These are phyloP conservation scores for Boletellus ananas DNA, from an alignment of 768 basidiomycete genomes.

Conservation along the genomic window DNA sequence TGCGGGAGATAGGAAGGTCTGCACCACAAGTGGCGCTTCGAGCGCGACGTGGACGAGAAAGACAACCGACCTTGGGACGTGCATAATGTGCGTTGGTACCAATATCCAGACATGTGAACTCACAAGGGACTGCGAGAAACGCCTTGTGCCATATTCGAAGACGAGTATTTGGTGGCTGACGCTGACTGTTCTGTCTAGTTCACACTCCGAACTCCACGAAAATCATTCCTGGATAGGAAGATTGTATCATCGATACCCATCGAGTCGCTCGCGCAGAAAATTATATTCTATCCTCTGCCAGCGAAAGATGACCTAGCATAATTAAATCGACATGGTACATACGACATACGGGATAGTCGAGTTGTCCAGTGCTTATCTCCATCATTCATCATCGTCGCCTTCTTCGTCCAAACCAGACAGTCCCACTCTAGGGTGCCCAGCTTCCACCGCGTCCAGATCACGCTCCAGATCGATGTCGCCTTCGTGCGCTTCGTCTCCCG, in stretches of 20 bases:
- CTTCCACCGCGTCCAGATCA: slow-evolving; percentile 31
- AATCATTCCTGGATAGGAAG: slow-evolving; percentile 22
- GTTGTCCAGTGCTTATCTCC: background rate
- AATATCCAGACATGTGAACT: slow-evolving; percentile 11
- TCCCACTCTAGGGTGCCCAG: slow-evolving; percentile 17
- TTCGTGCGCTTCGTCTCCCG: slow-evolving; percentile 19
- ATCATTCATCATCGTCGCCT: slow-evolving; percentile 29
- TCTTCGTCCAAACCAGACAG: slow-evolving; percentile 29
- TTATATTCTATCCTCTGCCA: background rate
- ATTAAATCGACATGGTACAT: slow-evolving; percentile 11
- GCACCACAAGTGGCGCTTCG: slow-evolving; percentile 73
- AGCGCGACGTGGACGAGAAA: slow-evolving; percentile 80
- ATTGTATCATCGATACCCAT: background rate
- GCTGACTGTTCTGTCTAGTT: background rate
- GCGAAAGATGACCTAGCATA: slow-evolving; percentile 1
- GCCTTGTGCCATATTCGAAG: slow-evolving; percentile 16
- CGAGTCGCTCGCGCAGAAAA: background rate
- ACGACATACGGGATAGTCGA: slow-evolving; percentile 2
- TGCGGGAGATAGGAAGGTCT: slow-evolving; percentile 63
- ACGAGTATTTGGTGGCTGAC: background rate
- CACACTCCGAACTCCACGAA: slow-evolving; percentile 26
- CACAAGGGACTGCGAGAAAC: slow-evolving; percentile 40
- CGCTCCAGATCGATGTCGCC: slow-evolving; percentile 26
- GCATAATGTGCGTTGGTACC: background rate
- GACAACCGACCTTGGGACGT: slow-evolving; percentile 47